Percentiles rank a stretch among this genome's conserved stretches.
These are phyloP conservation scores for Penicillium macrosclerotiorum DNA, from an alignment of 495 filamentous ascomycete species.

Conservation along the genomic window DNA sequence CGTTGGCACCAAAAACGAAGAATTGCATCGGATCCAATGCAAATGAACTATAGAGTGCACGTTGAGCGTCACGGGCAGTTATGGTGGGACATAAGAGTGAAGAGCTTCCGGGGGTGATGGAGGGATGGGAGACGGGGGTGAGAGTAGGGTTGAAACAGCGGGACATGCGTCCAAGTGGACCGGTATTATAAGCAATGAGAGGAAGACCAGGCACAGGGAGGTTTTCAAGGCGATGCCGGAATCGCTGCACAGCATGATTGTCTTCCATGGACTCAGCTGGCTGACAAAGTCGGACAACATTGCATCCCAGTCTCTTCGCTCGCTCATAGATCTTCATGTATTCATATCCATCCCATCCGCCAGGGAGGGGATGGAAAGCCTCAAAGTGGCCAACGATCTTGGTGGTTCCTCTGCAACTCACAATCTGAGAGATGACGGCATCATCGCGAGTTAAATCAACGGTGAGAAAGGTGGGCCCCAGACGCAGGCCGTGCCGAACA, in stretches of 20 bases:
- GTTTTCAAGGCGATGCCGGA: constrained; percentile 33
- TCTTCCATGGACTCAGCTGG: constrained; percentile 39
- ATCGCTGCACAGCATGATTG: constrained; percentile 41
- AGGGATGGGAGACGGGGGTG: constrained; percentile 53
- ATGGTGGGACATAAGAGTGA: constrained; percentile 38
- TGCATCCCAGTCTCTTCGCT: constrained; percentile 43
- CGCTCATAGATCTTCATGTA: constrained; percentile 39
- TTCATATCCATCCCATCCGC: constrained; percentile 40
- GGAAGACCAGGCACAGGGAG: constrained; percentile 36
- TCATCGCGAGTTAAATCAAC: constrained; percentile 62
- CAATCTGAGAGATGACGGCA: constrained; percentile 49
- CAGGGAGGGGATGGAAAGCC: constrained; percentile 41
- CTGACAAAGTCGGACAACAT: constrained; percentile 49
- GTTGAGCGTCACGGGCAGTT: constrained; percentile 36
- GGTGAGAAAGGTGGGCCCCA: constrained; percentile 68
- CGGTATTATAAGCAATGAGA: constrained; percentile 70
- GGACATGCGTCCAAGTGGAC: constrained; percentile 61
- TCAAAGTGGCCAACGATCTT: constrained; percentile 67
- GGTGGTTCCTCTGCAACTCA: constrained; percentile 56
- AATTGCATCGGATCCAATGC: constrained; percentile 50
- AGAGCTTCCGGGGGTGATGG: constrained; percentile 20
- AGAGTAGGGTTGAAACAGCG: constrained; percentile 64
- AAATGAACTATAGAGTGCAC: constrained; percentile 54
- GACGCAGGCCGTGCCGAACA: constrained; percentile 63
- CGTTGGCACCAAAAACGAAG: constrained; percentile 44